Evolutionary conservation across 345 rosid species (phyloP).

Genomic region (Durio zibethinus): DNA sequence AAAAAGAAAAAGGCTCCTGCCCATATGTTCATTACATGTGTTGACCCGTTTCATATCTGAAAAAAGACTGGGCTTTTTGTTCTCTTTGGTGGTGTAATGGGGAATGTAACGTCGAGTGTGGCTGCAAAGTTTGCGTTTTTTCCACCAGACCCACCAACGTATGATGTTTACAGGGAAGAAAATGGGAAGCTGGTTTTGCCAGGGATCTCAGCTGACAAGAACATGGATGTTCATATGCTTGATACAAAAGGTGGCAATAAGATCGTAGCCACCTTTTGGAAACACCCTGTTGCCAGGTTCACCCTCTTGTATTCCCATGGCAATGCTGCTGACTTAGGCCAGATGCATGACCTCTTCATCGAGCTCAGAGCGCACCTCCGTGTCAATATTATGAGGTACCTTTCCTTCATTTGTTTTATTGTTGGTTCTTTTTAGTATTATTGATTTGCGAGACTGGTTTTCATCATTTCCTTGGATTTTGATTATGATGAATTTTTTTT

Average conservation of each 20-base stretch:
- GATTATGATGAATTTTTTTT: background rate
- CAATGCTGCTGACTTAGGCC: constrained; percentile 97
- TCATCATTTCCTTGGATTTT: constrained; percentile 18
- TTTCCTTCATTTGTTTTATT: background rate
- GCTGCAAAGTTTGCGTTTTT: constrained; percentile 98
- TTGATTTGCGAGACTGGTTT: background rate
- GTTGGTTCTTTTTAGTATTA: background rate
- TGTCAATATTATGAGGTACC: constrained; percentile 90
- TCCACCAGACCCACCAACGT: constrained; percentile 95
- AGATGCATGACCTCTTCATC: constrained; percentile 90
- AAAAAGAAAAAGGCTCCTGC: background rate
- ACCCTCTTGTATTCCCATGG: constrained; percentile 94
- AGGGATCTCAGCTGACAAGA: constrained; percentile 72
- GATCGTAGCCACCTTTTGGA: constrained; percentile 91
- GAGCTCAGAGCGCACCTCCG: constrained; percentile 95
- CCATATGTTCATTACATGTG: constrained; percentile 16
- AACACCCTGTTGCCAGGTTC: constrained; percentile 85
- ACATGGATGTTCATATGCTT: constrained; percentile 73
- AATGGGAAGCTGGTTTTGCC: constrained; percentile 62
- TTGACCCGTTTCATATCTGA: constrained; percentile 9
- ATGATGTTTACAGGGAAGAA: constrained; percentile 53
- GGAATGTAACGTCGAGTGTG: constrained; percentile 88
- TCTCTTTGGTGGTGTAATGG: constrained; percentile 42
- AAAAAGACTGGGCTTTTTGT: constrained; percentile 7
- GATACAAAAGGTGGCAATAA: constrained; percentile 75